Base-by-base conservation (phyloP, 2,329 filamentous ascomycete genomes). In the Cercospora sp. region DNA sequence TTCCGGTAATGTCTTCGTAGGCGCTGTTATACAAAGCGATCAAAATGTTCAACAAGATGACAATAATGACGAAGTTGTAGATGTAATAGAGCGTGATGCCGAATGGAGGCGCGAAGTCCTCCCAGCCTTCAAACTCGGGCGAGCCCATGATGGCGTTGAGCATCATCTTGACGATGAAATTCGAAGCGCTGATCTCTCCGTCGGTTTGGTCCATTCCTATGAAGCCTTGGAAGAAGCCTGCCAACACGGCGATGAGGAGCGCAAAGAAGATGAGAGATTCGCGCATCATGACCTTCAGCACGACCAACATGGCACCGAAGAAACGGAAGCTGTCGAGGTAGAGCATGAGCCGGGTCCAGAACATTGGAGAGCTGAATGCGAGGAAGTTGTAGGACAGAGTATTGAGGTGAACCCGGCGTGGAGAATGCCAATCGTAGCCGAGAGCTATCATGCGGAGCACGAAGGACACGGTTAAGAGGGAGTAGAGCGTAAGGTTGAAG, bases 11-110 rank as follows among this genome's bases (percentile, higher is more conserved):
- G 79, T 97, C 93, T 76, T 96, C 91, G 78, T 99, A 98, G 1
- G 95, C 93, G 58, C 90, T 94, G 81, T 98, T 98, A 84, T 97
- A 99, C 6, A 99, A 88, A 0, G 95, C 95, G 77, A 99, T 98
- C 67, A 99, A 88, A 74, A 99, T 93, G 79, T 99, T 99, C 73
- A 99, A 88, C 28, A 98, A 84, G 66, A 99, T 85, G 71, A 95
- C 94, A 91, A 97, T 97, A 75, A 99, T 91, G 45, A 98, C 90
- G 76, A 99, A 99, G 18, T 94, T 97, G 80, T 97, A 99, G 77
- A 96, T 88, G 82, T 99, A 99, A 83, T 99, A 99, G 9, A 99
- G 89, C 33, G 97, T 91, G 61, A 97, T 87, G 8, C 95, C 95
- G 78, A 97, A 99, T 0, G 95, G 95, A 12, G 91, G 93, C 23